Evolutionary conservation across 31 red algal species (phyloP).

Genomic region (Odonthalia washingtoniensis): DNA sequence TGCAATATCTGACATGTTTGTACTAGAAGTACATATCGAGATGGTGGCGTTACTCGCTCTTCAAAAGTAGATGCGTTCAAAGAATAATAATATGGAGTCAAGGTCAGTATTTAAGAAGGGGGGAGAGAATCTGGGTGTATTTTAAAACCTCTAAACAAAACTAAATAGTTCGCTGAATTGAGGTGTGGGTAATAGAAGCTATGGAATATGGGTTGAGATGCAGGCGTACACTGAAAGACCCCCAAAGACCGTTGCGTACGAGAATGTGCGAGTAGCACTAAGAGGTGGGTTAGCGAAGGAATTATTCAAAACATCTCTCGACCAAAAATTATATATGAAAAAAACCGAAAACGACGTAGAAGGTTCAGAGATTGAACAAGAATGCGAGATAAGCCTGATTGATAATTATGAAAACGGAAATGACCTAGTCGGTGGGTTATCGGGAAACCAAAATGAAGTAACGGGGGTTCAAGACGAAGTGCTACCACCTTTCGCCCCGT

Average conservation of each 20-base stretch:
- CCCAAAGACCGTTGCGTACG: constrained; percentile 34
- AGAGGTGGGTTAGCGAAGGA: constrained; percentile 16
- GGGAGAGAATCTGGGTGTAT: no score
- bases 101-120: not conserved
- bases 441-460: not conserved
- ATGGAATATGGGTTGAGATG: not conserved
- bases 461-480: not conserved
- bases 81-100: not conserved
- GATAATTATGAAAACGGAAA: not conserved
- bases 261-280: constrained; percentile 4
- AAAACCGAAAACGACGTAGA: not conserved
- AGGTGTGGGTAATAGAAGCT: not conserved
- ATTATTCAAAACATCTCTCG: constrained; percentile 7
- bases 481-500: no score
- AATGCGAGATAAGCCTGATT: not conserved
- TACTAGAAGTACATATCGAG: constrained; percentile 12
- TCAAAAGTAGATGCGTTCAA: not conserved
- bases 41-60: not conserved
- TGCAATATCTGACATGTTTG: no score
- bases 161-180: not conserved
- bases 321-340: not conserved
- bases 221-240: not conserved
- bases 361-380: not conserved
- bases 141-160: constrained; percentile 33
- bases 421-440: not conserved